Percentiles rank a stretch among this genome's conserved stretches.
These are phyloP conservation scores for Pezizomycotina sp. DNA, from an alignment of 2,329 filamentous ascomycete genomes.

Conservation along the genomic window DNA sequence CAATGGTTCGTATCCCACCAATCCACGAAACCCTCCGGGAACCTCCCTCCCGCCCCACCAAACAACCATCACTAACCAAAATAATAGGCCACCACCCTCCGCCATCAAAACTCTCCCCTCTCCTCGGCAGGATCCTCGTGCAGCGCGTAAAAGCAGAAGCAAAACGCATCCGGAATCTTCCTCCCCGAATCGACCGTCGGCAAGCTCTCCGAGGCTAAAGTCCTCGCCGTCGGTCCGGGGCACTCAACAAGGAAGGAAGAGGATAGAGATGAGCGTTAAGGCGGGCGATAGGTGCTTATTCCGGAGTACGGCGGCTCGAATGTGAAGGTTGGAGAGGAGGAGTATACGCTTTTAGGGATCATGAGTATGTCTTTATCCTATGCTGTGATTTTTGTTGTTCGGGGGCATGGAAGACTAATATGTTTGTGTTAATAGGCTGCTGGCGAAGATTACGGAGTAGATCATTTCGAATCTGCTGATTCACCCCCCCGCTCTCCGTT, in stretches of 20 bases:
- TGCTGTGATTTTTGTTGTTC: neutral
- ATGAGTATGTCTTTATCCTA: constrained; percentile 56
- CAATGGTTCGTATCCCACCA: too few species aligned
- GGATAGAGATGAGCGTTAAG: constrained; percentile 64
- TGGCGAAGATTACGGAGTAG: constrained; percentile 99
- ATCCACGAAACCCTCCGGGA: too few species aligned
- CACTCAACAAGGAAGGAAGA: constrained; percentile 72
- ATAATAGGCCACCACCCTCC: constrained; percentile 54
- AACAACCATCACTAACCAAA: constrained; percentile 25
- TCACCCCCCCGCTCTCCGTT: too few species aligned
- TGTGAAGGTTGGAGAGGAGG: constrained; percentile 93
- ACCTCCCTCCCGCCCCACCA: too few species aligned
- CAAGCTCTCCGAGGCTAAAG: constrained; percentile 95
- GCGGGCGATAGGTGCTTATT: constrained; percentile 88
- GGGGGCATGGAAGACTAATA: neutral
- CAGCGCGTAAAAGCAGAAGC: constrained; percentile 95
- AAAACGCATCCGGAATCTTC: constrained; percentile 92
- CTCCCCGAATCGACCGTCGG: constrained; percentile 93
- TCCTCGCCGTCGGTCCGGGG: constrained; percentile 83
- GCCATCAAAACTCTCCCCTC: constrained; percentile 86
- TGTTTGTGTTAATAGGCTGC: constrained; percentile 46
- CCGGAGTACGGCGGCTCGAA: constrained; percentile 89
- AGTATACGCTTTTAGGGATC: constrained; percentile 94
- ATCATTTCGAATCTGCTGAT: too few species aligned
- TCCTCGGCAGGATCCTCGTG: constrained; percentile 94